Percentiles rank a stretch among this genome's conserved stretches.
Conservation (phyloP, 2,329 filamentous ascomycete genomes). For the Penicillium frequentans region DNA sequence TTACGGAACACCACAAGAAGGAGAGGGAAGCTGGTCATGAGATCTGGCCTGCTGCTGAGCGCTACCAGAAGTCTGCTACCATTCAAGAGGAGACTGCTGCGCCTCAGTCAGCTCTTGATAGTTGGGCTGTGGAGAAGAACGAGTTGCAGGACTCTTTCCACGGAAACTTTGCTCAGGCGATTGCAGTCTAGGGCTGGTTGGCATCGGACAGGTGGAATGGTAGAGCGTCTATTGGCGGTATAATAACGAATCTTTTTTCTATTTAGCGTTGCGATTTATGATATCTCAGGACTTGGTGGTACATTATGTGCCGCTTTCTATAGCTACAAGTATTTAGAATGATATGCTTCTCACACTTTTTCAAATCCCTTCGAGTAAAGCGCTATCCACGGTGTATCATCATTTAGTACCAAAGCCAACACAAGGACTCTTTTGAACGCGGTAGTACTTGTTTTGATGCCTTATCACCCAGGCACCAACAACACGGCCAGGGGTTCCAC, state of each 20-base stretch:
- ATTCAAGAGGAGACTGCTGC: constrained; percentile 24
- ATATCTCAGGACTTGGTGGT: background rate
- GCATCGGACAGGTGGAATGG: background rate
- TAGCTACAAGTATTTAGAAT: background rate
- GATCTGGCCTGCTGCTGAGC: constrained; percentile 53
- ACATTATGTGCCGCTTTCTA: background rate
- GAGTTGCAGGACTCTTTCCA: constrained; percentile 8
- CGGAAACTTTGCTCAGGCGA: constrained; percentile 6
- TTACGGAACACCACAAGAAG: constrained; percentile 48
- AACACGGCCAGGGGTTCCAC: no score
- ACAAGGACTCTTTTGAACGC: no score
- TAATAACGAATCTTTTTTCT: background rate
- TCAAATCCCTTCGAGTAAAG: no score
- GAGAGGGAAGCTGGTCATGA: constrained; percentile 49
- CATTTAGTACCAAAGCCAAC: no score
- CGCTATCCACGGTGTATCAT: no score
- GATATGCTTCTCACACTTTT: background rate
- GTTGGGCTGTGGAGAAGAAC: constrained; percentile 9
- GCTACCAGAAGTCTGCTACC: constrained; percentile 9
- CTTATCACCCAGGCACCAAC: no score
- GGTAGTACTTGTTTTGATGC: no score
- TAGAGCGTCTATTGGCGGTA: background rate
- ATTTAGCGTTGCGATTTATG: background rate
- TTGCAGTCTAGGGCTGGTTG: constrained; percentile 6
- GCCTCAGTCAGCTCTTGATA: constrained; percentile 15